phyloP scores from a whole-genome alignment of 495 filamentous ascomycete genomes.

The Rostrohypoxylon terebratum region DNA sequence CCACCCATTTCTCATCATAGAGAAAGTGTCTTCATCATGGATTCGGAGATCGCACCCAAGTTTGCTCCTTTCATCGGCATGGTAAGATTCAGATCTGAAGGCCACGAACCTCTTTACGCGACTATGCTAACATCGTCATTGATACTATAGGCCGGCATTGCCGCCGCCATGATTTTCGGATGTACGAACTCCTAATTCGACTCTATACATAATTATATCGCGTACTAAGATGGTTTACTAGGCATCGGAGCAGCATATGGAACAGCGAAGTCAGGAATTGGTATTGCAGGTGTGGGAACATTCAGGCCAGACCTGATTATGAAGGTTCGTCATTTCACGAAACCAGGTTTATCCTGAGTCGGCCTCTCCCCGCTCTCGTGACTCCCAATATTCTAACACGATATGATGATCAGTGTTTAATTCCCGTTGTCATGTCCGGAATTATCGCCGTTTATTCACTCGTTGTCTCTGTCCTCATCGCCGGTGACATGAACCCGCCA shows the following conservation, averaged over 20 bases:
- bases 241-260: slow-evolving; percentile 95
- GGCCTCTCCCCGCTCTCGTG: background rate
- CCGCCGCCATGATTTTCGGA: slow-evolving; percentile 94
- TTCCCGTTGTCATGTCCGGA: slow-evolving; percentile 99
- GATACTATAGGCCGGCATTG: slow-evolving; percentile 78
- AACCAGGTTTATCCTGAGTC: background rate
- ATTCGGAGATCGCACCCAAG: slow-evolving; percentile 79
- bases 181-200: slow-evolving; percentile 67
- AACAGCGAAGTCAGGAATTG: slow-evolving; percentile 96
- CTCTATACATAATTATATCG: slow-evolving; percentile 13
- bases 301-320: slow-evolving; percentile 97
- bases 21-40: slow-evolving; percentile 63
- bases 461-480: slow-evolving; percentile 94
- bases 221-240: slow-evolving; percentile 54
- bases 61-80: slow-evolving; percentile 98
- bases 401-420: slow-evolving; percentile 73
- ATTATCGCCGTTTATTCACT: slow-evolving; percentile 99
- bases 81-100: slow-evolving; percentile 68
- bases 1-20: background rate
- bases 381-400: slow-evolving; percentile 4
- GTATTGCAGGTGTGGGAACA: slow-evolving; percentile 92
- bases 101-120: slow-evolving; percentile 41
- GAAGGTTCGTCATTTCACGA: slow-evolving; percentile 71
- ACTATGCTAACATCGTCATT: slow-evolving; percentile 53
- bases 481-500: slow-evolving; percentile 80